A percentile compares a stretch with the other conserved stretches of the same genome.
phyloP scores from a whole-genome alignment of 352 stramenopile species.

The Blastocystis hominis region DNA sequence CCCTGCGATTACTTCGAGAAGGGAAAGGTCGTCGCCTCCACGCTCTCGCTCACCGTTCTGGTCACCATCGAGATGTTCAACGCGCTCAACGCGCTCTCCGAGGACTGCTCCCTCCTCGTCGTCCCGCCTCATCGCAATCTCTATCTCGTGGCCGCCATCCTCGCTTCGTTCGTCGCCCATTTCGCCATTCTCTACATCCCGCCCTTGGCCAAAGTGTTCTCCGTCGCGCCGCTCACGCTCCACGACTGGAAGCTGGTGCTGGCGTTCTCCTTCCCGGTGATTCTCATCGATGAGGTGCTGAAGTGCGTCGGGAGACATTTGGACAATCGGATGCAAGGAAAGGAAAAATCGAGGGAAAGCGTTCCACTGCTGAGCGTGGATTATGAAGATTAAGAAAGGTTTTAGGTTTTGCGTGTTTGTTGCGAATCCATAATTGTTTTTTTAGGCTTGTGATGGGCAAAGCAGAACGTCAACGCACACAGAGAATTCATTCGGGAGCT shows the following conservation, averaged over 20 bases:
- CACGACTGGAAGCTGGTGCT: slow-evolving; percentile 83
- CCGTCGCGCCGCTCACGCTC: slow-evolving; percentile 77
- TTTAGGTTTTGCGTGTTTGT: background rate
- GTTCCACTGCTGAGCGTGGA: background rate
- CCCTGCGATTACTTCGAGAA: slow-evolving; percentile 83
- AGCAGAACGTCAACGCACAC: slow-evolving; percentile 48
- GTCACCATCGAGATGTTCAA: slow-evolving; percentile 90
- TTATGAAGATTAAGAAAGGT: too few species aligned
- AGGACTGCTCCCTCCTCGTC: slow-evolving; percentile 69
- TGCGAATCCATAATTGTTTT: background rate
- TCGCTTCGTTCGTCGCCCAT: slow-evolving; percentile 81
- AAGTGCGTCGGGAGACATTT: slow-evolving; percentile 78
- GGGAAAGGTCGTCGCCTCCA: slow-evolving; percentile 79
- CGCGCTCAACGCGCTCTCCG: slow-evolving; percentile 79
- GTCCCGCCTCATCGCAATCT: slow-evolving; percentile 84
- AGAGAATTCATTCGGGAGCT: slow-evolving; percentile 43
- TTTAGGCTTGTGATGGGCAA: slow-evolving; percentile 57
- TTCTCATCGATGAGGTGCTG: slow-evolving; percentile 84
- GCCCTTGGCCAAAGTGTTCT: slow-evolving; percentile 80
- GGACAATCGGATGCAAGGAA: slow-evolving; percentile 39
- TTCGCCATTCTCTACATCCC: slow-evolving; percentile 85
- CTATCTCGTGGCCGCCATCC: slow-evolving; percentile 82
- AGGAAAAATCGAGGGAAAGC: background rate
- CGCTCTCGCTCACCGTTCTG: slow-evolving; percentile 80
- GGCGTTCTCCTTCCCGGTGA: slow-evolving; percentile 79